Percentiles rank a stretch among this genome's conserved stretches.
Evolutionary conservation across 371 early-diverging fungal species (phyloP).

Genomic region (Lichtheimia corymbifera): DNA sequence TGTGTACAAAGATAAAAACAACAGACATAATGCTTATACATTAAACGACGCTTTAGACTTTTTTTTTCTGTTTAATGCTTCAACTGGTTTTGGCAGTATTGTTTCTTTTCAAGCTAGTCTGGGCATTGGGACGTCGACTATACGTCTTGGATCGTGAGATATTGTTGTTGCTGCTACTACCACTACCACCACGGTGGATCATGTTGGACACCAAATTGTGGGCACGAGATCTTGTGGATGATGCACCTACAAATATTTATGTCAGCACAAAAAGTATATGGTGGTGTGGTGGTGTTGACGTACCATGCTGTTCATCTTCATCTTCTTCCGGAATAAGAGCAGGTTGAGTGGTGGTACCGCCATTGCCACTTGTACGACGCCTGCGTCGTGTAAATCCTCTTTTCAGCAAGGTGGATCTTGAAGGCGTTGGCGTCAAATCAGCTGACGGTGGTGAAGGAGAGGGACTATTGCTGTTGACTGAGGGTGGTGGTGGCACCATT

Average conservation of each 20-base stretch:
- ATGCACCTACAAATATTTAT: background rate
- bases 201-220: constrained; percentile 2
- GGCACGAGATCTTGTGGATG: constrained; percentile 1
- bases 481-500: too few species aligned
- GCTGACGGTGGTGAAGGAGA: background rate
- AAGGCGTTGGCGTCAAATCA: constrained; percentile 2
- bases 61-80: background rate
- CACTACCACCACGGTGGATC: background rate
- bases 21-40: background rate
- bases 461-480: background rate
- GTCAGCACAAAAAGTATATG: background rate
- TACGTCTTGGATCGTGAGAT: constrained; percentile 4
- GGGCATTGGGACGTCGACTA: background rate
- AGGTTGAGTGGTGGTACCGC: background rate
- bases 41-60: background rate
- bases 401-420: constrained; percentile 11
- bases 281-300: background rate
- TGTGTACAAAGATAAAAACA: background rate
- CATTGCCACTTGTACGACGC: constrained; percentile 6
- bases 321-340: constrained; percentile 2
- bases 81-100: background rate
- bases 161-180: background rate
- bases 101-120: constrained; percentile 1
- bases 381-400: constrained; percentile 10
- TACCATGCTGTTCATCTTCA: background rate